These are phyloP conservation scores for Tardiomyces blankii DNA, from an alignment of 1,139 yeast genomes.

Conservation along the genomic window DNA sequence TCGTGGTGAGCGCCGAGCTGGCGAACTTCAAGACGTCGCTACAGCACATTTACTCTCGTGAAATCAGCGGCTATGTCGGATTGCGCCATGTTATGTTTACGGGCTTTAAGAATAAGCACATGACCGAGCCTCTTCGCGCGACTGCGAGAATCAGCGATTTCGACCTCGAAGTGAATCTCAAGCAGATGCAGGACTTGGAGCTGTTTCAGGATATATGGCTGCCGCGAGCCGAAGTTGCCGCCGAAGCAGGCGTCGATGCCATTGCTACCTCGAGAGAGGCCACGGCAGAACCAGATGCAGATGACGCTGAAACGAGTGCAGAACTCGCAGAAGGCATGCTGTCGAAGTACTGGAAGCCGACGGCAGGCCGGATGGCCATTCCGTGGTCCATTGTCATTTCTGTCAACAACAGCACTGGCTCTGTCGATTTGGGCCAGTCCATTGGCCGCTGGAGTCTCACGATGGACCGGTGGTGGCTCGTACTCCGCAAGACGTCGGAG, in stretches of 20 bases:
- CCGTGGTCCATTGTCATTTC: slow-evolving; percentile 67
- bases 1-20: background rate
- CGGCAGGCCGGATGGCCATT: slow-evolving; percentile 46
- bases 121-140: slow-evolving; percentile 21
- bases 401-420: slow-evolving; percentile 41
- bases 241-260: background rate
- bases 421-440: slow-evolving; percentile 74
- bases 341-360: slow-evolving; percentile 45
- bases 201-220: slow-evolving; percentile 81
- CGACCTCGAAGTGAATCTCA: slow-evolving; percentile 56
- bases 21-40: slow-evolving; percentile 38
- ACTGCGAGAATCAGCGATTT: slow-evolving; percentile 48
- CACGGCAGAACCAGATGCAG: background rate
- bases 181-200: slow-evolving; percentile 79
- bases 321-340: slow-evolving; percentile 27
- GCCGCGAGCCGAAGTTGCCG: slow-evolving; percentile 26
- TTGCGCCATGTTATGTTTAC: slow-evolving; percentile 40
- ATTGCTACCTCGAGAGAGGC: background rate
- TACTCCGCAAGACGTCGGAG: slow-evolving; percentile 53
- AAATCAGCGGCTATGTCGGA: slow-evolving; percentile 64
- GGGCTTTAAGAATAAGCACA: slow-evolving; percentile 18
- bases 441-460: slow-evolving; percentile 52
- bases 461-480: slow-evolving; percentile 55
- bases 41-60: slow-evolving; percentile 86
- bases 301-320: background rate